A percentile compares a stretch with the other conserved stretches of the same genome.
These are phyloP conservation scores for Phoenix roebelenii DNA, from an alignment of 176 grass and related monocot species.

Conservation along the genomic window DNA sequence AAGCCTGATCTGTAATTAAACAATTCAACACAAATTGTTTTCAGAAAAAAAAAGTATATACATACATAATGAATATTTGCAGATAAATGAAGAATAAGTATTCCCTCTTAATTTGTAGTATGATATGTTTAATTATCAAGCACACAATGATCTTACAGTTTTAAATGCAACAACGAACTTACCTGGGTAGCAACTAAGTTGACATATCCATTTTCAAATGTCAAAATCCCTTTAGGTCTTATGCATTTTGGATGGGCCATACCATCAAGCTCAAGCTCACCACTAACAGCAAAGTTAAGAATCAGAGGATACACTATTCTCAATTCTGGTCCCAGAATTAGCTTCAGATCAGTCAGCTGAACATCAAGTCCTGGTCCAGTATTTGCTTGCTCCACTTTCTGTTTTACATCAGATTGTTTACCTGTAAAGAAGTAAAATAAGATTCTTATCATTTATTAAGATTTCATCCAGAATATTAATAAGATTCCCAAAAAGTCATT, in stretches of 20 bases:
- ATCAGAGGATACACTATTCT: conserved; percentile 96
- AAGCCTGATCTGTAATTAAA: conserved; percentile 69
- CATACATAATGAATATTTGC: neutral
- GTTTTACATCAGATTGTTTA: conserved; percentile 59
- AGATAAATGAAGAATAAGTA: neutral
- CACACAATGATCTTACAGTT: conserved; percentile 4
- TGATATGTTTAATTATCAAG: neutral
- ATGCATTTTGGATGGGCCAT: conserved; percentile 85
- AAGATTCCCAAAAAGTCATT: too few relatives aligned
- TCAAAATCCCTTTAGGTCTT: conserved; percentile 83
- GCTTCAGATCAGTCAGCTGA: conserved; percentile 69
- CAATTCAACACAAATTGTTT: conserved; percentile 12
- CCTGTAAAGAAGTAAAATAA: conserved; percentile 23
- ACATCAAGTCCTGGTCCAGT: conserved; percentile 60
- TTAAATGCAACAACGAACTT: conserved; percentile 13
- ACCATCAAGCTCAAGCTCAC: conserved; percentile 87
- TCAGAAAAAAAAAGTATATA: neutral
- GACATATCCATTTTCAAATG: conserved; percentile 96
- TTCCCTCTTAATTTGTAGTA: neutral
- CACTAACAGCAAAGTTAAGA: conserved; percentile 89
- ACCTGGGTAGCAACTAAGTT: conserved; percentile 98
- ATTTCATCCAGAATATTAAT: too few relatives aligned
- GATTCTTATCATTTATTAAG: too few relatives aligned
- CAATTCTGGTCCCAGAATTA: conserved; percentile 86
- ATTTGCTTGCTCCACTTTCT: conserved; percentile 53